Conservation (phyloP, 768 basidiomycete genomes). For the Leccinum disarticulatum region DNA sequence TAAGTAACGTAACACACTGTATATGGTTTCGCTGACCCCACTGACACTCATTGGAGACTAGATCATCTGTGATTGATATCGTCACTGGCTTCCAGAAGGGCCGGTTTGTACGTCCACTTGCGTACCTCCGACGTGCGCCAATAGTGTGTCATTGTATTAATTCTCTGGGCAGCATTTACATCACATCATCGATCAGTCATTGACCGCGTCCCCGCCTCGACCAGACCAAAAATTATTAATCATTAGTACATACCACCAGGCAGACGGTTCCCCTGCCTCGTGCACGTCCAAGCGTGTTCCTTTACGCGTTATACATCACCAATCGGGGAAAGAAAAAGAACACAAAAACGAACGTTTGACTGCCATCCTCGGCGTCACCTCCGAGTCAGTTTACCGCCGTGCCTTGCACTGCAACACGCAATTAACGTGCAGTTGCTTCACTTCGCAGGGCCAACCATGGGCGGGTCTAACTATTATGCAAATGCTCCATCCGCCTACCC, state of each 20-base stretch:
- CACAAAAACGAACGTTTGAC: neutral
- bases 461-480: neutral
- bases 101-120: neutral
- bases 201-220: neutral
- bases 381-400: neutral
- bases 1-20: neutral
- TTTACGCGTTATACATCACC: neutral
- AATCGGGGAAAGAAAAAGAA: neutral
- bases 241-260: neutral
- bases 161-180: neutral
- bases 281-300: neutral
- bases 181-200: neutral
- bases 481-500: neutral
- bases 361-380: neutral
- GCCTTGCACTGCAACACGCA: neutral
- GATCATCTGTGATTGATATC: neutral
- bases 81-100: neutral
- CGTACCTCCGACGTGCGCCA: conserved; percentile 4
- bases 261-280: neutral
- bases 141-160: neutral
- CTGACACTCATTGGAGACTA: neutral
- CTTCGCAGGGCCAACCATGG: neutral
- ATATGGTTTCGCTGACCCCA: neutral
- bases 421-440: neutral
- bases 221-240: neutral